A percentile compares a stretch with the other conserved stretches of the same genome.
phyloP scores from a whole-genome alignment of 345 rosid genomes.

The Acer negundo region DNA sequence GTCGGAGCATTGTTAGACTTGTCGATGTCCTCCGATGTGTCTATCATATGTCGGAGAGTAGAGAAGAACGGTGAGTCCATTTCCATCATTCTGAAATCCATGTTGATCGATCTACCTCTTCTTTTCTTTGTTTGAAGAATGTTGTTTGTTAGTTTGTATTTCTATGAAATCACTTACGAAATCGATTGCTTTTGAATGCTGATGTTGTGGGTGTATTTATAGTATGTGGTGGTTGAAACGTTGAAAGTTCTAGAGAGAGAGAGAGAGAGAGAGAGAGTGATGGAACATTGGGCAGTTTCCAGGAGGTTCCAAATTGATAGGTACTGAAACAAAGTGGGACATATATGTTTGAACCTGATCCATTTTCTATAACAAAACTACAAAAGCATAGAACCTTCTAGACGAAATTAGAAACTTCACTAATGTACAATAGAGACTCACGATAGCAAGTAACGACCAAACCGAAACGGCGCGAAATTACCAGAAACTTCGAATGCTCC shows the following conservation, averaged over 20 bases:
- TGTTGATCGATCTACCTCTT: neutral
- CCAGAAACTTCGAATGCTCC: too few species aligned
- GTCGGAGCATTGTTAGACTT: constrained; percentile 47
- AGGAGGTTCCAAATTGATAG: neutral
- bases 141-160: too few species aligned
- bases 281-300: neutral
- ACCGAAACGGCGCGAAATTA: too few species aligned
- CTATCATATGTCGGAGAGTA: constrained; percentile 58
- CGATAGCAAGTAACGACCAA: too few species aligned
- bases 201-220: neutral
- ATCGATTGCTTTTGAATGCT: neutral
- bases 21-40: constrained; percentile 37
- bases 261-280: neutral
- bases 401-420: too few species aligned
- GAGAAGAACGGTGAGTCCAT: constrained; percentile 43
- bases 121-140: neutral
- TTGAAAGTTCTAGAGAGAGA: constrained; percentile 26
- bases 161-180: neutral
- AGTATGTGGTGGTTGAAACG: neutral
- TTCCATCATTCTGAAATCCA: constrained; percentile 53
- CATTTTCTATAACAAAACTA: too few species aligned
- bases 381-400: too few species aligned
- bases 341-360: too few species aligned
- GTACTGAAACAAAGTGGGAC: too few species aligned
- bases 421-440: too few species aligned